Base-by-base conservation (phyloP, 768 basidiomycete species). In the Trametes sanguinea region DNA sequence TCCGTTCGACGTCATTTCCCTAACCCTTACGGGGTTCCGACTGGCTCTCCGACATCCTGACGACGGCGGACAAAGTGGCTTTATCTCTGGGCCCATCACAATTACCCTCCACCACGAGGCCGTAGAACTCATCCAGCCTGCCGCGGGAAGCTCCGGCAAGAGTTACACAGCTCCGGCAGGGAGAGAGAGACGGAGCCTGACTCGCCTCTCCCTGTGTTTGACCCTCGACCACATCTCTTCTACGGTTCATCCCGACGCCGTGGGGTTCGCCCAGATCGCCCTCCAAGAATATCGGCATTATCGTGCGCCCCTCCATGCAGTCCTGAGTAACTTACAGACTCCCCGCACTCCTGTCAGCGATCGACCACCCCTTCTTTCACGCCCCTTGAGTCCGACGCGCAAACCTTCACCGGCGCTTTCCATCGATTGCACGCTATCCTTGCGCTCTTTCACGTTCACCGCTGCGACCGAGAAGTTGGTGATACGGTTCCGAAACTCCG, bases 401-500 rank as follows among this genome's bases (percentile, higher is more conserved):
- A 51, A 37, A n/a, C 35, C 47, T 30, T 50, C 58, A 16, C 64
- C 63, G 6, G 42, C 63, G 55, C 43, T 75, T 62, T 57, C 76
- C 46, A 42, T 69, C 6, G 80, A 85, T 53, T 45, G 82, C 11
- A 72, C 80, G 5, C 69, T 82, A 6, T 74, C 74, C 39, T 65
- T 87, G 51, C 76, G 74, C 6, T 76, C 70, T 7, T 64, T 88
- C 45, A 78, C 77, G 30, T 68, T 89, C n/a, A 82, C 81, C 57
- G 88, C 88, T 7, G 85, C 83, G 5, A 88, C 89, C 6, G 87
- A 88, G 68, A 90, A 86, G 67, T 76, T 92, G 32, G 76, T 83
- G 16, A 81, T 90, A 57, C 89, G 88, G 54, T 79, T 87, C 57
- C 81, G 81, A 14, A 68, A 83, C 29, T 73, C 77, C 2, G 73